These are phyloP conservation scores for Phytophthora fragariae DNA, from an alignment of 352 stramenopile species.

Conservation along the genomic window DNA sequence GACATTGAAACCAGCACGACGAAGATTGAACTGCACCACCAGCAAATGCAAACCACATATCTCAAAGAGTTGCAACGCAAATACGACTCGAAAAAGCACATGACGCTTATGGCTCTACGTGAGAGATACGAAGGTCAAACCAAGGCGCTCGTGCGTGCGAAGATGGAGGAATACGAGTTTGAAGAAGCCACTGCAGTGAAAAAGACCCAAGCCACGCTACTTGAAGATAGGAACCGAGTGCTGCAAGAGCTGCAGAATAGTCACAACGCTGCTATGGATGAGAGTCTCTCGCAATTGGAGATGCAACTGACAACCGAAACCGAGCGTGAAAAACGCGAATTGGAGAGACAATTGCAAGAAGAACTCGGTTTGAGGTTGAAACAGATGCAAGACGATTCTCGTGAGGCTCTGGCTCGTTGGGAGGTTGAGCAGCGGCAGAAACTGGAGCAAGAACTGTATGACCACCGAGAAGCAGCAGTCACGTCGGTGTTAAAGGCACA, in stretches of 20 bases:
- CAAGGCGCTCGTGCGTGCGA: constrained; percentile 46
- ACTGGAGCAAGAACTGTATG: constrained; percentile 55
- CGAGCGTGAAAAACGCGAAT: constrained; percentile 39
- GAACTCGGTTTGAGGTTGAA: constrained; percentile 44
- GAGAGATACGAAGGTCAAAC: constrained; percentile 66
- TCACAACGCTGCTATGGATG: constrained; percentile 49
- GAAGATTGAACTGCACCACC: constrained; percentile 44
- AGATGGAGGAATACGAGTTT: constrained; percentile 58
- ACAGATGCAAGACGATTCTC: constrained; percentile 45
- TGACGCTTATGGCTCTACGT: constrained; percentile 53
- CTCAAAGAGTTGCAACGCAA: constrained; percentile 68
- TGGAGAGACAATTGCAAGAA: constrained; percentile 44
- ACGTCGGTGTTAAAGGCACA: constrained; percentile 47
- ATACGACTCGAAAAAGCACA: constrained; percentile 70
- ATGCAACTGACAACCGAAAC: constrained; percentile 48
- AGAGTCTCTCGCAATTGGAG: constrained; percentile 50
- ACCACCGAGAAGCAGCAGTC: constrained; percentile 48
- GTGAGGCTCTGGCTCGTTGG: constrained; percentile 39
- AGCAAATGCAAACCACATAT: constrained; percentile 40
- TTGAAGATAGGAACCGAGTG: constrained; percentile 43
- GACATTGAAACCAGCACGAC: constrained; percentile 49
- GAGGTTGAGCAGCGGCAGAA: constrained; percentile 54
- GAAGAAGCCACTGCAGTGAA: constrained; percentile 48
- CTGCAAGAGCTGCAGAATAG: constrained; percentile 44
- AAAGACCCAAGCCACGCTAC: constrained; percentile 32